Evolutionary conservation across 2,329 filamentous ascomycete genomes (phyloP), one percentile per base, ranked within the genome.

Genomic region (Ascochyta rabiei): DNA sequence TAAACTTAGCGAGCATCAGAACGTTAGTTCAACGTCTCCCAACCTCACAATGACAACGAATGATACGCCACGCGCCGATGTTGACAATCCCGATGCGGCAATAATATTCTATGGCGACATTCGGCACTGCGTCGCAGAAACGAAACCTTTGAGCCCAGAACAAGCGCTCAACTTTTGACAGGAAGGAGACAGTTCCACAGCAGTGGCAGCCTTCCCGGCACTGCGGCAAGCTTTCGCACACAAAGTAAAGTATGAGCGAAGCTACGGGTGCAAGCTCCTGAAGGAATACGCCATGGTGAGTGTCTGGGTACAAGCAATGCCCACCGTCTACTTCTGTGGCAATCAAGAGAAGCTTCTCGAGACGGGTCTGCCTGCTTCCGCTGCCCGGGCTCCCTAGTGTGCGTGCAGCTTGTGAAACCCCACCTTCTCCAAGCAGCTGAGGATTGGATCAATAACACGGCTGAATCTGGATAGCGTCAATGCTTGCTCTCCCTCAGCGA

Each of bases 341-440:
- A 54, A 55, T 57, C 55, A 52, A 40, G 51, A 52, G 53, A 53
- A 41, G 52, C 57, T 52, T 61, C 59, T 62, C 61, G 56, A 59
- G 58, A 67, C 72, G 70, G 72, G 65, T 74, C 60, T 64, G 59
- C 37, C 46, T 64, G 60, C 62, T 67, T 69, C 71, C 71, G 71
- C 61, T 54, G 62, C 61, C 67, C 57, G 64, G 65, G 56, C 46
- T 67, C 39, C 55, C 67, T 55, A 58, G 65, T 37, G 57, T 44
- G 31, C 61, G 53, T 57, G 61, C 55, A 57, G 58, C 57, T 59
- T 64, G 70, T 74, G 72, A 74, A 74, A 74, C 72, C 65, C 66
- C 60, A 66, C 66, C 48, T 66, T 57, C 55, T 63, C 59, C 62
- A 68, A 71, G 68, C 62, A 63, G 57, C 51, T 60, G 58, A 67